Evolutionary conservation across 495 filamentous ascomycete genomes (phyloP), one percentile per base, ranked within the genome.

Genomic region (Penicillium nucicola): DNA sequence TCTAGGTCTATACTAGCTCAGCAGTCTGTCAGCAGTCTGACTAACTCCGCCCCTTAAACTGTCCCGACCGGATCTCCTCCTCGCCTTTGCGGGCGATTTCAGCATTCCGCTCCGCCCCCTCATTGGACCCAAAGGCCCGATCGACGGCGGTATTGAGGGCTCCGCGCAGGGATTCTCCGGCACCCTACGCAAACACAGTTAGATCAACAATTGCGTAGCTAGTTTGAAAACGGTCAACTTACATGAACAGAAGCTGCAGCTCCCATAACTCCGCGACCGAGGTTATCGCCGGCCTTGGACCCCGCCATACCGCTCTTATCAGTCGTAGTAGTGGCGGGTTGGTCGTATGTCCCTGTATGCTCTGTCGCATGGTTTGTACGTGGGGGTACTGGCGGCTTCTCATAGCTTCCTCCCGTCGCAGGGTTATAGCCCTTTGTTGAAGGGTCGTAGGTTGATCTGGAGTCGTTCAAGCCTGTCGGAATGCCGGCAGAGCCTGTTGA

Each of bases 81-180:
- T 70, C 69, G 2, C 74, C 73, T 9, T 61, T 52, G 3, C 59
- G 53, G 0, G 71, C 71, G 56, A 77, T 70, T 12, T 53, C 50
- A 9, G 67, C 58, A 50, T 75, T 73, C 49, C 66, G 61, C 18
- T 60, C 58, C 1, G 62, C 69, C 3, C 66, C 63, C 17, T 73
- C 61, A 3, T 64, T 44, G n/a, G 68, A 61, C 15, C 71, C 68
- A 50, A 75, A 73, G 0, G 69, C 57, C 50, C 60, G 59, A 38
- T 77, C 74, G 37, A 75, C 67, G 0, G 68, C 66, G 3, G 68
- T 57, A 43, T 55, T 70, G 17, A 75, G 19, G 5, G 60, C 61
- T 4, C 73, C 73, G n/a, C 73, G 69, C n/a, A 76, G 57, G 2
- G 69, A 65, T 51, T 76, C 73, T n/a, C 71, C 71, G 17, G 63